Evolutionary conservation across 352 stramenopile genomes (phyloP), one percentile per base, ranked within the genome.

Genomic region (Phytophthora podocarpi): DNA sequence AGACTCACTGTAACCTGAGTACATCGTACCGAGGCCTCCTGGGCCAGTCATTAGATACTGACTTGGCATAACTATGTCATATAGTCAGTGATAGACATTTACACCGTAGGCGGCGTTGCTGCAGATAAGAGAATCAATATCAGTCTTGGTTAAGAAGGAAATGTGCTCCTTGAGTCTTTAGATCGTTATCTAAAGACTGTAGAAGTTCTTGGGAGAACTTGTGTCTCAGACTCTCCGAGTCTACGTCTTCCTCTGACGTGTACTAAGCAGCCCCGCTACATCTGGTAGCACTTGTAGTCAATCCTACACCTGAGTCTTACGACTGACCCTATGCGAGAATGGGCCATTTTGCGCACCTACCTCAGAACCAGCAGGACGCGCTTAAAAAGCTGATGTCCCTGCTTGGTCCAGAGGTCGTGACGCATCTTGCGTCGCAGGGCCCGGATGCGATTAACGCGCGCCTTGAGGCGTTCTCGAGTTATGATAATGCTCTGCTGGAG

Each of bases 401-500:
- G 13, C 16, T 40, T 6, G 34, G 34, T 12, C 34, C 34, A 5
- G 34, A 40, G 16, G 16, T 6, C 4, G 16, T 40, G 13, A 12
- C 7, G 18, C 21, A 54, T 20, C 13, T 54, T 34, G 32, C 32
- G 12, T 31, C 32, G 5, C 30, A 34, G 42, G 46, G 6, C 12
- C 46, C 32, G 2, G 46, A 54, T 5, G 46, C 31, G 15, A 27
- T 36, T 21, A 45, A 34, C 7, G 47, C 34, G 34, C 47, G 47
- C n/a, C 34, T 55, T 3, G 47, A 55, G 21, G 47, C 47, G 16
- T 55, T 55, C 32, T 42, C 47, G 13, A 45, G 21, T 42, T 55
- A 36, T 18, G 21, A 45, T 23, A 45, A 42, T 27, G 47, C 34
- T 43, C 32, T 55, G 32, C 5, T 55, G 47, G 34, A 45, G 21